A percentile compares a stretch with the other conserved stretches of the same genome.
Conservation (phyloP, 805 yeast genomes). For the Groenewaldozyma tartarivorans region DNA sequence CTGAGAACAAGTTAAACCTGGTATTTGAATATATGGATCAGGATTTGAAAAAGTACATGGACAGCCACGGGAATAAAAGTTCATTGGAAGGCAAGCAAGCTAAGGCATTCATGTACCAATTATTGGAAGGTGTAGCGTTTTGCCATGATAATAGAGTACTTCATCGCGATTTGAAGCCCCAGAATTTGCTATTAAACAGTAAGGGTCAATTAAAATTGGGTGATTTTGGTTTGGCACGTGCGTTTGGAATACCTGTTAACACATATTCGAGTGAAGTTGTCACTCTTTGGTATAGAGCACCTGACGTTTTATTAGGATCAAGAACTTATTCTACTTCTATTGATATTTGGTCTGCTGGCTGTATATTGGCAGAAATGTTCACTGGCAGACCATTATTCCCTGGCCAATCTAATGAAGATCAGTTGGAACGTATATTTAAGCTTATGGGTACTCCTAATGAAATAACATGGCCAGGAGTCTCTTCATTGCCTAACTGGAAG, state of each 20-base stretch:
- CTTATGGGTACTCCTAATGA: constrained; percentile 96
- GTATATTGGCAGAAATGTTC: constrained; percentile 96
- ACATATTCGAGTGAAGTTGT: constrained; percentile 97
- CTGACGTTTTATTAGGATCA: constrained; percentile 91
- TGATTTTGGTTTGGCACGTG: constrained; percentile 94
- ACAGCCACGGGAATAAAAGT: constrained; percentile 64
- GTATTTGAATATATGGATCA: constrained; percentile 92
- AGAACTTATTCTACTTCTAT: constrained; percentile 94
- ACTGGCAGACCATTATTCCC: constrained; percentile 97
- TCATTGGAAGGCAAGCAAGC: constrained; percentile 66
- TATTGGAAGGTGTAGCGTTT: constrained; percentile 79
- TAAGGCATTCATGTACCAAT: constrained; percentile 89
- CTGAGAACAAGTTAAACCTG: constrained; percentile 87
- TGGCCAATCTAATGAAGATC: constrained; percentile 94
- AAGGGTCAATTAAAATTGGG: constrained; percentile 92
- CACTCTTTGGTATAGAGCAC: constrained; percentile 96
- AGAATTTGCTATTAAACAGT: constrained; percentile 75
- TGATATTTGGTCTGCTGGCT: constrained; percentile 98
- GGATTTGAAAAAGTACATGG: constrained; percentile 93
- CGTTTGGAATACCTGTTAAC: constrained; percentile 96
- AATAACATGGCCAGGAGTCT: constrained; percentile 94
- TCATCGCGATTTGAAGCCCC: constrained; percentile 86
- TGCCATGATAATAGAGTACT: constrained; percentile 80
- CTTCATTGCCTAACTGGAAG: constrained; percentile 79
- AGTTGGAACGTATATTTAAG: constrained; percentile 81